Evolutionary conservation across 768 basidiomycete genomes (phyloP).

Genomic region (Tephrocybe rancida): DNA sequence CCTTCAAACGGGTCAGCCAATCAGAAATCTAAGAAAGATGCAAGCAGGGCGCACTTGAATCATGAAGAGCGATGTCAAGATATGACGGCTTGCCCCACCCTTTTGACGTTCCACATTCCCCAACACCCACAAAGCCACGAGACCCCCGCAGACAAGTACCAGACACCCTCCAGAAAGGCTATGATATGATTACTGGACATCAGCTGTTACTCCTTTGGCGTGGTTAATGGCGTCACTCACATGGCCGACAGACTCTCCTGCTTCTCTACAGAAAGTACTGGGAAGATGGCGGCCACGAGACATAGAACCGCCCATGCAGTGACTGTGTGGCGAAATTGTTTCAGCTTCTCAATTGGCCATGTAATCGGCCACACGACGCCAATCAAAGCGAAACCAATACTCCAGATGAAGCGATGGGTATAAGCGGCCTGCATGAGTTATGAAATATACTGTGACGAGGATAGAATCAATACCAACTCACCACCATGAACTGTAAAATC

Average conservation of each 20-base stretch:
- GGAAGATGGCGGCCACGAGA: slow-evolving; percentile 63
- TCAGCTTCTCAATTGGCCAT: slow-evolving; percentile 42
- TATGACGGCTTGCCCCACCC: slow-evolving; percentile 8
- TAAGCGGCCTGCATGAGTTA: slow-evolving; percentile 57
- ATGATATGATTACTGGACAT: background rate
- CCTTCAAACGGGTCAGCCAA: slow-evolving; percentile 30
- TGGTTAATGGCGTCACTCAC: slow-evolving; percentile 40
- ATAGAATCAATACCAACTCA: slow-evolving; percentile 37
- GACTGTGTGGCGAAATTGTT: slow-evolving; percentile 24
- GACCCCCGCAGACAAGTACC: slow-evolving; percentile 40
- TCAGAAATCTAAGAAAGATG: background rate
- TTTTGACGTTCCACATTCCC: slow-evolving; percentile 7
- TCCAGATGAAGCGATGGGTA: slow-evolving; percentile 72
- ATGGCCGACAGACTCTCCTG: slow-evolving; percentile 60
- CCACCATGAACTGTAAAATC: slow-evolving; percentile 72
- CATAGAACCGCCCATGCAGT: slow-evolving; percentile 53
- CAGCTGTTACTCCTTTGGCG: background rate
- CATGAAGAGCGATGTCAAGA: slow-evolving; percentile 7
- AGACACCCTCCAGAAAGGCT: slow-evolving; percentile 51
- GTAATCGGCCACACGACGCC: slow-evolving; percentile 68
- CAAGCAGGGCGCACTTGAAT: slow-evolving; percentile 21
- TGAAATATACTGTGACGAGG: background rate
- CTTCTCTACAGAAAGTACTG: slow-evolving; percentile 73
- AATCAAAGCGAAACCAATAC: slow-evolving; percentile 59
- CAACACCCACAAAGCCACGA: slow-evolving; percentile 14